phyloP scores from a whole-genome alignment of 108 stramenopile genomes.

The Fistulifera pelliculosa region DNA sequence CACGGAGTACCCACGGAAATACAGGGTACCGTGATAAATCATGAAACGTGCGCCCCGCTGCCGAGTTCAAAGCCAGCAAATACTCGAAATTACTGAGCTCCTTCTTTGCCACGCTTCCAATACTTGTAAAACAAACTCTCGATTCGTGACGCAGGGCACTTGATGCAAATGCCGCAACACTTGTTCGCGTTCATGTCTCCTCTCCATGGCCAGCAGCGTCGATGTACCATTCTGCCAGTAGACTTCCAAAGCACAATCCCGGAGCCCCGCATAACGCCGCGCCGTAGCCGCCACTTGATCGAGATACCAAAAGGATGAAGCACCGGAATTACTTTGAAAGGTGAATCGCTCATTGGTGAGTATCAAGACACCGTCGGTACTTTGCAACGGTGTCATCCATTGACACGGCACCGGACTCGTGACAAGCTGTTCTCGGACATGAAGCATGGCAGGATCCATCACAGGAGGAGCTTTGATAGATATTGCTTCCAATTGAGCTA shows the following conservation, averaged over 20 bases:
- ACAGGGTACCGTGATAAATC: slow-evolving; percentile 98
- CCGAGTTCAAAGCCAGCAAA: slow-evolving; percentile 88
- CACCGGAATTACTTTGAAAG: slow-evolving; percentile 45
- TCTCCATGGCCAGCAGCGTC: slow-evolving; percentile 53
- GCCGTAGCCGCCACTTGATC: slow-evolving; percentile 57
- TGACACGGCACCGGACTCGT: slow-evolving; percentile 32
- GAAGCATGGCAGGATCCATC: not conserved
- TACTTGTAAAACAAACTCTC: slow-evolving; percentile 61
- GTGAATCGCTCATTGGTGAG: slow-evolving; percentile 59
- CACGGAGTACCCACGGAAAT: slow-evolving; percentile 93
- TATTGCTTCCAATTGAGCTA: slow-evolving; percentile 8
- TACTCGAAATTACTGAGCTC: slow-evolving; percentile 90
- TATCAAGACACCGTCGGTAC: slow-evolving; percentile 43
- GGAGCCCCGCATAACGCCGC: slow-evolving; percentile 63
- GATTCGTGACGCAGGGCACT: slow-evolving; percentile 65
- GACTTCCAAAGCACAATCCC: slow-evolving; percentile 71
- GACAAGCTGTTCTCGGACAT: slow-evolving; percentile 45
- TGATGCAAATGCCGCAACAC: slow-evolving; percentile 42
- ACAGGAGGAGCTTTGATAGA: not conserved
- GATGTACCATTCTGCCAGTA: slow-evolving; percentile 46
- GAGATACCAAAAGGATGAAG: slow-evolving; percentile 21
- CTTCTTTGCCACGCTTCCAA: slow-evolving; percentile 51
- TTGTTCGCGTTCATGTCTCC: slow-evolving; percentile 59
- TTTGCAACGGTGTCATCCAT: slow-evolving; percentile 44
- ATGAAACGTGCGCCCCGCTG: slow-evolving; percentile 86